phyloP scores from a whole-genome alignment of 306 rosid species.

The Geum urbanum region DNA sequence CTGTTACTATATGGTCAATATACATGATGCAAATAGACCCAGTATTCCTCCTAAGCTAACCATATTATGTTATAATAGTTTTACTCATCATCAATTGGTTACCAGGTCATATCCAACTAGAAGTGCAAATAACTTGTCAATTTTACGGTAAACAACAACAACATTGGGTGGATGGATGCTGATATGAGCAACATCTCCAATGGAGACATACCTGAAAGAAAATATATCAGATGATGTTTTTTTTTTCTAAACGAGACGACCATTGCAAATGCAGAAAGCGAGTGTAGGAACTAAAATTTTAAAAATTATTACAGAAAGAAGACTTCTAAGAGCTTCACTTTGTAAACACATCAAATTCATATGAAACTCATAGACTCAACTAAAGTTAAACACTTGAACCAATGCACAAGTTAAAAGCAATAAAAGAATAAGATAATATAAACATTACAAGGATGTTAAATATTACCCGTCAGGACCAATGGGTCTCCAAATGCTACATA shows the following conservation, averaged over 20 bases:
- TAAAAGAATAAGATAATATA: neutral
- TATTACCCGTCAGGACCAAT: conserved; percentile 85
- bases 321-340: neutral
- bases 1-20: neutral
- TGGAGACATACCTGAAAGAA: conserved; percentile 52
- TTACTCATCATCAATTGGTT: conserved; percentile 27
- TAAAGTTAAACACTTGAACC: neutral
- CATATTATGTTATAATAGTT: neutral
- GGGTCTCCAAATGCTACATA: conserved; percentile 96
- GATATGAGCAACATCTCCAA: conserved; percentile 87
- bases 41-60: neutral
- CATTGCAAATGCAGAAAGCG: neutral
- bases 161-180: conserved; percentile 90
- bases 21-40: neutral
- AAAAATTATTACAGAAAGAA: neutral
- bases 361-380: neutral
- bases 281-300: neutral
- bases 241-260: neutral
- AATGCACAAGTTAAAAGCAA: neutral
- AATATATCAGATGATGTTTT: neutral
- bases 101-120: conserved; percentile 95
- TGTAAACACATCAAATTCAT: neutral
- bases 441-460: conserved; percentile 16
- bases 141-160: conserved; percentile 78
- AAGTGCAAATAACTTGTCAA: conserved; percentile 58